Evolutionary conservation across 768 basidiomycete species (phyloP).

Genomic region (Pholiota conissans): DNA sequence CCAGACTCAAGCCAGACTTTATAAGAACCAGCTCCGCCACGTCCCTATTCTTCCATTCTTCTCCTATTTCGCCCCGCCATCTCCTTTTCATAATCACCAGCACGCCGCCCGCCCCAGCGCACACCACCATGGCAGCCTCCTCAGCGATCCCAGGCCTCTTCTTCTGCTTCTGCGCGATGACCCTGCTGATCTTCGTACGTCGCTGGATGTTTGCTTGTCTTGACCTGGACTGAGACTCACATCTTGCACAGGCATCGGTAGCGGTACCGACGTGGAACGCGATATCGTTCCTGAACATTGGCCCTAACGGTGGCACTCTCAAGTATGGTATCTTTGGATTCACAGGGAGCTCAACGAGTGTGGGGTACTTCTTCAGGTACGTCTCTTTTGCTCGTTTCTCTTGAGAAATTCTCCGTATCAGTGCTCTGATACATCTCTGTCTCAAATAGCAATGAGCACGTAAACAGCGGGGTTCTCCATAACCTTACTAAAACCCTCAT

Average conservation of each 20-base stretch:
- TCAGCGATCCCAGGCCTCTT: conserved; percentile 71
- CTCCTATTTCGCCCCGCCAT: conserved; percentile 9
- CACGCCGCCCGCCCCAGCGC: conserved; percentile 1
- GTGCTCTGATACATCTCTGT: background rate
- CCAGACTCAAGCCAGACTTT: conserved; percentile 3
- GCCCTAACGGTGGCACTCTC: conserved; percentile 30
- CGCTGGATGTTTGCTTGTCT: background rate
- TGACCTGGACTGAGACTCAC: background rate
- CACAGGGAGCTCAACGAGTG: conserved; percentile 50
- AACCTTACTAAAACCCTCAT: conserved; percentile 76
- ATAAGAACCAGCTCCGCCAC: conserved; percentile 6
- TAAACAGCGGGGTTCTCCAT: conserved; percentile 56
- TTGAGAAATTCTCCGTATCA: background rate
- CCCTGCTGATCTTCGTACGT: conserved; percentile 69
- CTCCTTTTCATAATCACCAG: background rate
- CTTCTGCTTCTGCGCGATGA: conserved; percentile 69
- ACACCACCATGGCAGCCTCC: conserved; percentile 32
- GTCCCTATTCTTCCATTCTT: conserved; percentile 4
- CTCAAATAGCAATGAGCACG: conserved; percentile 35
- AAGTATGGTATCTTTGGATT: conserved; percentile 80
- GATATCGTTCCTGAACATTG: conserved; percentile 67
- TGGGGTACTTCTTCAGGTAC: conserved; percentile 65
- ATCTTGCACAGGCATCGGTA: conserved; percentile 56
- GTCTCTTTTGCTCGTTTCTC: conserved; percentile 18
- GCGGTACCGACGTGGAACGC: conserved; percentile 73